Conservation (phyloP, 139 green algal genomes). For the Yamagishiella unicocca region DNA sequence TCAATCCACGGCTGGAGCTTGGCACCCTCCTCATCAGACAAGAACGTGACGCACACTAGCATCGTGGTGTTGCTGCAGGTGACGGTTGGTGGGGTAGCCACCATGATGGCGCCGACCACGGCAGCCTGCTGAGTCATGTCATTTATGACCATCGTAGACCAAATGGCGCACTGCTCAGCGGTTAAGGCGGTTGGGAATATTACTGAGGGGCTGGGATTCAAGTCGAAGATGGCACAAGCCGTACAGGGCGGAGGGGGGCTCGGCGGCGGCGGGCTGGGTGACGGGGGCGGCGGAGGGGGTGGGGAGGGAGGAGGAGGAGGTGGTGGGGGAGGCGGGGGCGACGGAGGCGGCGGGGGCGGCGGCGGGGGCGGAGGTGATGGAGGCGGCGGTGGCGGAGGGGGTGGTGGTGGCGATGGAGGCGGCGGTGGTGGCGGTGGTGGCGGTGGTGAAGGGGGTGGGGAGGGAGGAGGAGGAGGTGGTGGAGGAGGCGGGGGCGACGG, state of each 20-base stretch:
- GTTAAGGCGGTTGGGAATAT: background rate
- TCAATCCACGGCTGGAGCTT: background rate
- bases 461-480: background rate
- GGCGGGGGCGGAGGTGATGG: background rate
- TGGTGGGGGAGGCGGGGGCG: too few species aligned
- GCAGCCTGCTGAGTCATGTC: background rate
- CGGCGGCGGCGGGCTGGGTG: too few species aligned
- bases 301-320: too few species aligned
- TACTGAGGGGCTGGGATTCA: background rate
- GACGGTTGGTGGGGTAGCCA: background rate
- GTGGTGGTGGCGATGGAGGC: background rate
- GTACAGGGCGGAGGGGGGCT: background rate
- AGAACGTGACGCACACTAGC: conserved; percentile 5
- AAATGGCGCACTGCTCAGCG: background rate
- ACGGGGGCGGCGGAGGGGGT: too few species aligned
- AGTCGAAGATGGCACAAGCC: background rate
- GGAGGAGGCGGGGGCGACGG: background rate
- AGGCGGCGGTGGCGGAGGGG: background rate
- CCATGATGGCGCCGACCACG: background rate
- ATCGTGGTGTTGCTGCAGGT: background rate
- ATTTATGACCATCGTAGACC: background rate
- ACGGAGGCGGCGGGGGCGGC: background rate
- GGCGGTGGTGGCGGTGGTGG: background rate
- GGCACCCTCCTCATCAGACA: background rate
- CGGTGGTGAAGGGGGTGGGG: background rate